A percentile compares a stretch with the other conserved stretches of the same genome.
Evolutionary conservation across 2,329 filamentous ascomycete genomes (phyloP).

Genomic region (Ophiostoma sp.): DNA sequence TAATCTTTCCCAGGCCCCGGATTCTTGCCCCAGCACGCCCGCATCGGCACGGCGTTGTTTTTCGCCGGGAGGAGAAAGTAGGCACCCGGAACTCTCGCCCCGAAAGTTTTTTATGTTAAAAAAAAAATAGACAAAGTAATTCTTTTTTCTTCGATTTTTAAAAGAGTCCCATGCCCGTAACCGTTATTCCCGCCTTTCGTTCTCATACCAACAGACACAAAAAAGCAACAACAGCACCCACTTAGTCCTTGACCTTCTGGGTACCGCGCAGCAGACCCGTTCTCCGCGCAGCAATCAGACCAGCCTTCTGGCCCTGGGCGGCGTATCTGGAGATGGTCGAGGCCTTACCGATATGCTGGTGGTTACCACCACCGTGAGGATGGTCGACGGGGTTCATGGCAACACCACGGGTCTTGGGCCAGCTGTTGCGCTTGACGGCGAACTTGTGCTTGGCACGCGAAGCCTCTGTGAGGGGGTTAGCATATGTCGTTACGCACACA

Average conservation of each 20-base stretch:
- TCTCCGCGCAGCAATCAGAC: slow-evolving; percentile 99
- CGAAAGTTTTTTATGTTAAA: slow-evolving; percentile 5
- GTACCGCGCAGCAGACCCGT: slow-evolving; percentile 99
- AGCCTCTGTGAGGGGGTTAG: slow-evolving; percentile 66
- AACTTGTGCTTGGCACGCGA: slow-evolving; percentile 99
- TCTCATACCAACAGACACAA: neutral
- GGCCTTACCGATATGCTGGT: slow-evolving; percentile 99
- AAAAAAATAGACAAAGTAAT: slow-evolving; percentile 21
- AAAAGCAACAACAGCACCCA: slow-evolving; percentile 35
- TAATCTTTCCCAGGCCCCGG: slow-evolving; percentile 10
- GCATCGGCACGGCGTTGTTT: slow-evolving; percentile 4
- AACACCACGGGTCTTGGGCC: slow-evolving; percentile 99
- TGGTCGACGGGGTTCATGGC: slow-evolving; percentile 99
- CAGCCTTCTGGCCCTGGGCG: slow-evolving; percentile 97
- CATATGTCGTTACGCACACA: slow-evolving; percentile 53
- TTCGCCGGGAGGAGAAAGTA: slow-evolving; percentile 11
- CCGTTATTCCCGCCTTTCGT: neutral
- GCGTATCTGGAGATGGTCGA: slow-evolving; percentile 99
- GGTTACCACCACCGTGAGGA: slow-evolving; percentile 98
- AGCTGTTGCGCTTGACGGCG: slow-evolving; percentile 99
- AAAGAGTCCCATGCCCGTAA: slow-evolving; percentile 9
- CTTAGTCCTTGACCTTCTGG: slow-evolving; percentile 98
- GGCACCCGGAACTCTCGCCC: slow-evolving; percentile 11
- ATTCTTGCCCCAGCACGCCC: neutral
- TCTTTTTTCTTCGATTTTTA: slow-evolving; percentile 5